Base-by-base conservation (phyloP, 2,329 filamentous ascomycete genomes). In the Cryphonectria japonica region DNA sequence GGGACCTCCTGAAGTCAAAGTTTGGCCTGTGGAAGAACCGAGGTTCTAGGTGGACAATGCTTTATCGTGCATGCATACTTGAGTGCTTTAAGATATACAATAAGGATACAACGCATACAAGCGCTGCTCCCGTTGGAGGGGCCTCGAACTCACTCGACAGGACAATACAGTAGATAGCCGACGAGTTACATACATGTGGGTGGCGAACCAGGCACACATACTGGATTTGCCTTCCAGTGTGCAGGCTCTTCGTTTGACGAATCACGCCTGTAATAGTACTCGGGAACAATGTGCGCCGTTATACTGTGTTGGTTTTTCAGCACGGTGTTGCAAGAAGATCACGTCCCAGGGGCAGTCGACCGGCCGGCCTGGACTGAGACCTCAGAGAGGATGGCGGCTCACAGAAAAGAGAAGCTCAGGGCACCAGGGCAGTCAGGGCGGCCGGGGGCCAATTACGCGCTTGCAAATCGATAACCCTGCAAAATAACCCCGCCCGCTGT, bases 401-500 rank as follows among this genome's bases (percentile, higher is more conserved):
- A 41, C 37, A 41, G 29, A 11, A 13, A 9, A 32, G 32, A 60
- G 29, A 22, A 37, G n/a, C 32, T 26, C 61, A 64, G 39, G 6
- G 37, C 37, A 19, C 37, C 37, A 43, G 61, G 26, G 29, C 61
- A 46, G 61, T 32, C 39, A 64, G 61, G 37, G 14, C 37, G 7
- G 61, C n/a, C 19, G n/a, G 37, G 34, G 61, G 61, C 61, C 61
- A 64, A 64, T 64, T 41, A 64, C 11, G 34, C 41, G 61, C 61
- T 46, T 64, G 39, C 61, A 64, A 46, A 64, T 29, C 61, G 16
- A 26, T 46, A 43, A 29, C 61, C 61, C 61, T 64, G 39, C 37
- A 64, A 64, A 64, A 64, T 26, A 64, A 43, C 61, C 61, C 61
- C 61, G 61, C 61, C 61, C 61, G 61, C 19, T 50, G 46, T 50